These are phyloP conservation scores for Apiospora pterosperma DNA, from an alignment of 2,329 filamentous ascomycete genomes.

Conservation along the genomic window DNA sequence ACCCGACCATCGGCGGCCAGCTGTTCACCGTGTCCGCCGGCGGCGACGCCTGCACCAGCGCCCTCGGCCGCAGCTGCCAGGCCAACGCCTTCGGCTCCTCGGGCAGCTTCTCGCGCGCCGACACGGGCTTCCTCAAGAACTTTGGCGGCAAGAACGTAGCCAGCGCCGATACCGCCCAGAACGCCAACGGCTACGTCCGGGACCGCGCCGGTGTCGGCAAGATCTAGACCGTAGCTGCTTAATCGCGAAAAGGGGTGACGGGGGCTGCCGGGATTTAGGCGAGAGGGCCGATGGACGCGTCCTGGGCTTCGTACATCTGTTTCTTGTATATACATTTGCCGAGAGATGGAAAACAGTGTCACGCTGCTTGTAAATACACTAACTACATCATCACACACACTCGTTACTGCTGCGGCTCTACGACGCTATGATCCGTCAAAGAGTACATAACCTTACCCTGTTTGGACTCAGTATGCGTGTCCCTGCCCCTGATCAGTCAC, in stretches of 20 bases:
- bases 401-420: background rate
- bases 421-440: no score
- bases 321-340: constrained; percentile 1
- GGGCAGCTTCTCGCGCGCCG: constrained; percentile 7
- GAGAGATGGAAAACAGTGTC: background rate
- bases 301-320: no score
- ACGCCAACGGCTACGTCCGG: constrained; percentile 5
- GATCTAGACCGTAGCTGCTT: constrained; percentile 5
- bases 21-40: constrained; percentile 9
- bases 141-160: constrained; percentile 13
- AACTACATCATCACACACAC: background rate
- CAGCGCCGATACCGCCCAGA: constrained; percentile 4
- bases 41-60: constrained; percentile 9
- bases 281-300: no score
- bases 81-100: constrained; percentile 10
- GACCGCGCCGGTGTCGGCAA: constrained; percentile 9
- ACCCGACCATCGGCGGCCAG: constrained; percentile 5
- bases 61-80: constrained; percentile 10
- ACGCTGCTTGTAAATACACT: background rate
- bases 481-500: background rate
- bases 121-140: constrained; percentile 10
- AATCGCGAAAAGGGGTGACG: no score
- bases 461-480: no score
- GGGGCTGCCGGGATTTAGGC: no score
- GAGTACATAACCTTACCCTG: no score